phyloP scores from a whole-genome alignment of 495 filamentous ascomycete species.

The Lasiosphaeriaceae sp. region DNA sequence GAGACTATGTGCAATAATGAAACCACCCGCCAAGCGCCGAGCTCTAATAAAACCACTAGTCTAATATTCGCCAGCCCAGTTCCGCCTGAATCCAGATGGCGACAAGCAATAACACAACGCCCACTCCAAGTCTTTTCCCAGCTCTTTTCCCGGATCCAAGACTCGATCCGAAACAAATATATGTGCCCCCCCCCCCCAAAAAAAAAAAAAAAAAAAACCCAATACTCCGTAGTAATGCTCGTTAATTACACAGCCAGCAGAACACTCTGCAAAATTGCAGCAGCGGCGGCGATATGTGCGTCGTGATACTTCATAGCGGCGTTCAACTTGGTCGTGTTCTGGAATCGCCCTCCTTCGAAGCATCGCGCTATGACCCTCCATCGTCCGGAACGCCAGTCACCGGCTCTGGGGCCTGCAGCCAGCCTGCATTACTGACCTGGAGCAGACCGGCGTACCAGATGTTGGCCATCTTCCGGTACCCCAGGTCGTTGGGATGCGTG shows the following conservation, averaged over 20 bases:
- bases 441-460: constrained; percentile 47
- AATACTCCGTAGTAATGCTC: not conserved
- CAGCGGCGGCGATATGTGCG: not conserved
- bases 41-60: too few relatives aligned
- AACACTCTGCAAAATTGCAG: not conserved
- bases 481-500: constrained; percentile 47
- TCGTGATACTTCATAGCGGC: too few relatives aligned
- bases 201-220: not conserved
- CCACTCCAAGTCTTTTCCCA: not conserved
- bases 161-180: not conserved
- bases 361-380: constrained; percentile 8
- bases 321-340: not conserved
- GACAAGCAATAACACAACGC: too few relatives aligned
- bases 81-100: too few relatives aligned
- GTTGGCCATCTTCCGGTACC: constrained; percentile 52
- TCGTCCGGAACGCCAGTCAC: constrained; percentile 20
- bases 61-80: too few relatives aligned
- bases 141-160: not conserved
- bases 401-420: constrained; percentile 19
- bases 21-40: too few relatives aligned
- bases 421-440: constrained; percentile 22
- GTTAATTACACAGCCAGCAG: not conserved
- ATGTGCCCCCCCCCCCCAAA: too few relatives aligned
- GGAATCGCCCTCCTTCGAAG: not conserved
- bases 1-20: too few relatives aligned